Percentiles rank a stretch among this genome's conserved stretches.
Evolutionary conservation across 768 basidiomycete species (phyloP).

Genomic region (Wakefieldia striispora): DNA sequence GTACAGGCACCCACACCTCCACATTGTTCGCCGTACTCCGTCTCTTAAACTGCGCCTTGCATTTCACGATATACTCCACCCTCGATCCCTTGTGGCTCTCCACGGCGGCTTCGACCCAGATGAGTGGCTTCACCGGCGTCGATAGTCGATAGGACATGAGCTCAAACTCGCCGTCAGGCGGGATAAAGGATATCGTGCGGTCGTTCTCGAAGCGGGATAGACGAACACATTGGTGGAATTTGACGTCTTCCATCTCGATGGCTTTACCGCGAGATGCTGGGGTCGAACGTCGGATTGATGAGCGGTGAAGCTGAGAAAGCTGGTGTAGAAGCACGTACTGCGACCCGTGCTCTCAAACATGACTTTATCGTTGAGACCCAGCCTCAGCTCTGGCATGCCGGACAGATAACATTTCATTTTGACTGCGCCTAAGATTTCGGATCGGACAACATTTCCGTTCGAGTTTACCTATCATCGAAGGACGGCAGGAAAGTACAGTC

Average conservation of each 20-base stretch:
- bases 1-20: slow-evolving; percentile 98
- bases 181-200: slow-evolving; percentile 98
- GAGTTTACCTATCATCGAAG: slow-evolving; percentile 74
- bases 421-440: slow-evolving; percentile 96
- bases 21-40: slow-evolving; percentile 97
- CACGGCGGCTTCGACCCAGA: slow-evolving; percentile 93
- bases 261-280: slow-evolving; percentile 77
- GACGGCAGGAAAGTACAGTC: too few species aligned
- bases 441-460: slow-evolving; percentile 93
- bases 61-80: slow-evolving; percentile 95
- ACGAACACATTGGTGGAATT: slow-evolving; percentile 99
- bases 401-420: slow-evolving; percentile 99
- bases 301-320: not conserved
- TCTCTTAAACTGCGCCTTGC: slow-evolving; percentile 96
- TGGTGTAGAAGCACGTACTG: slow-evolving; percentile 51
- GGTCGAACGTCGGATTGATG: not conserved
- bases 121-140: slow-evolving; percentile 93
- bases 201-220: slow-evolving; percentile 97
- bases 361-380: slow-evolving; percentile 98
- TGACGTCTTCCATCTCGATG: slow-evolving; percentile 99
- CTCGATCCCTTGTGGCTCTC: slow-evolving; percentile 93
- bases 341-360: slow-evolving; percentile 99
- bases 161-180: slow-evolving; percentile 98
- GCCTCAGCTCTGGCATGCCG: slow-evolving; percentile 97
- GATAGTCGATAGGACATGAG: slow-evolving; percentile 97